phyloP scores from a whole-genome alignment of 2,329 filamentous ascomycete species.

The Hypoxylon sp. region DNA sequence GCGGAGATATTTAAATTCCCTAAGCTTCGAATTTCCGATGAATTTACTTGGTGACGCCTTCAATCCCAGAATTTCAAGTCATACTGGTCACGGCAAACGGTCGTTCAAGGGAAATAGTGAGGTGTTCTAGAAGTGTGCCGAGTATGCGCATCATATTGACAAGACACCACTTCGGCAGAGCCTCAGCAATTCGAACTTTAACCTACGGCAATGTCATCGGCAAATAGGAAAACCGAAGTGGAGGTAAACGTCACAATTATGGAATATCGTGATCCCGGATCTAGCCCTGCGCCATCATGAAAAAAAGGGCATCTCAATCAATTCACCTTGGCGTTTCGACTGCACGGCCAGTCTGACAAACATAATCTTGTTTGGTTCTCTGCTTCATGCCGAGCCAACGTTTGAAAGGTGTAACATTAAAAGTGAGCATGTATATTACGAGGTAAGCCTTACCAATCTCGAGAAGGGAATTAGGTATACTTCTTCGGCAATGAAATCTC shows the following conservation, averaged over 20 bases:
- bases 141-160: constrained; percentile 18
- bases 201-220: constrained; percentile 41
- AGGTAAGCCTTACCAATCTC: constrained; percentile 26
- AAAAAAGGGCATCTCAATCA: constrained; percentile 8
- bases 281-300: constrained; percentile 3
- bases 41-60: constrained; percentile 18
- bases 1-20: constrained; percentile 11
- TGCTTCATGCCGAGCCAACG: constrained; percentile 2
- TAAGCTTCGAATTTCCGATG: background rate
- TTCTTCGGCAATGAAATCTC: constrained; percentile 20
- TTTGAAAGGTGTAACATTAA: constrained; percentile 9
- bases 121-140: constrained; percentile 32
- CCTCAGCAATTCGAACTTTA: constrained; percentile 30
- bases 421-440: background rate
- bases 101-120: constrained; percentile 21
- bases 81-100: constrained; percentile 6
- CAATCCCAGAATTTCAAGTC: constrained; percentile 13
- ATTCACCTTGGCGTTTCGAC: constrained; percentile 4
- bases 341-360: constrained; percentile 4
- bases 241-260: constrained; percentile 25
- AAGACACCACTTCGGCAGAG: constrained; percentile 40
- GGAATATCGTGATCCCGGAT: constrained; percentile 38
- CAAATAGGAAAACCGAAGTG: constrained; percentile 34
- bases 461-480: constrained; percentile 1
- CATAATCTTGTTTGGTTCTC: constrained; percentile 11